A percentile compares a stretch with the other conserved stretches of the same genome.
phyloP scores from a whole-genome alignment of 169 alveolate species.

The Eimeria maxima region DNA sequence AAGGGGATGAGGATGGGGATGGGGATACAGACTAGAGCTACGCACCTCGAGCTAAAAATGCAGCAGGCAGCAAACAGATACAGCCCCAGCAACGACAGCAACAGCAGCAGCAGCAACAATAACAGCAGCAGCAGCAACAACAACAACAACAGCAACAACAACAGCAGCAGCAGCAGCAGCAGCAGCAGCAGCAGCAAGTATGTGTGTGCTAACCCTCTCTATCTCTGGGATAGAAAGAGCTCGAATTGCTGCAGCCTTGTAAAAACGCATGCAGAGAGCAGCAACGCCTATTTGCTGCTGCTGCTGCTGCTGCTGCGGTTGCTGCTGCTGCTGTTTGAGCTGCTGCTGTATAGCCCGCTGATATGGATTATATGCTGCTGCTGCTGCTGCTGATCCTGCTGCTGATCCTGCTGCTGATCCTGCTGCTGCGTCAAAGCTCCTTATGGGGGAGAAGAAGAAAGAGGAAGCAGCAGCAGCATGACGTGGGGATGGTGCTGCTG shows the following conservation, averaged over 20 bases:
- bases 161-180: constrained; percentile 69
- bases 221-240: constrained; percentile 33
- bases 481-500: too few species aligned
- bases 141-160: neutral
- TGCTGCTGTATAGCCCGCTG: neutral
- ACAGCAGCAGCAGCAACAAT: too few species aligned
- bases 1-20: too few species aligned
- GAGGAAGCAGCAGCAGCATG: neutral
- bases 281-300: constrained; percentile 15
- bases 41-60: neutral
- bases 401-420: too few species aligned
- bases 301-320: constrained; percentile 49
- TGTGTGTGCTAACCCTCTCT: neutral
- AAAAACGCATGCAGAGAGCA: constrained; percentile 48
- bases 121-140: neutral
- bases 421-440: neutral
- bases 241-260: constrained; percentile 32
- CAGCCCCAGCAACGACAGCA: neutral
- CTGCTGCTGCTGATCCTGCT: constrained; percentile 31
- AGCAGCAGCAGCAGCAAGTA: constrained; percentile 35
- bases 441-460: neutral
- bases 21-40: neutral
- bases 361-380: neutral
- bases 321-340: constrained; percentile 9
- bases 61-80: neutral